phyloP scores from a whole-genome alignment of 805 yeast genomes.

The Candida xiaguanensis region DNA sequence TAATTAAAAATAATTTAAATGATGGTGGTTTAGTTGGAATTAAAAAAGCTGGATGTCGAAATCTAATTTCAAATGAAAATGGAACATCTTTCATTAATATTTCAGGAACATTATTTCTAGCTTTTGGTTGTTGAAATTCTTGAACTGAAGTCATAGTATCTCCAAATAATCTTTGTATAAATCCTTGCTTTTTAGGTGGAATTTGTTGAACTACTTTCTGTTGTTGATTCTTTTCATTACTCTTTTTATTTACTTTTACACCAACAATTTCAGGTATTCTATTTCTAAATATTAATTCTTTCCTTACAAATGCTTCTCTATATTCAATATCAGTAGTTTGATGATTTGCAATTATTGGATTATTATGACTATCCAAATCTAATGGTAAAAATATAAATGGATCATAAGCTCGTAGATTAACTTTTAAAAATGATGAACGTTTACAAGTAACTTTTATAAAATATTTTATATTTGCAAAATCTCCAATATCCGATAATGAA shows the following conservation, averaged over 20 bases:
- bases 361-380: conserved; percentile 28
- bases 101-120: conserved; percentile 13
- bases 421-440: conserved; percentile 44
- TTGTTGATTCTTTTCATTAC: conserved; percentile 15
- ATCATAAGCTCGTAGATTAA: conserved; percentile 43
- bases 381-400: conserved; percentile 56
- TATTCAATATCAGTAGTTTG: conserved; percentile 23
- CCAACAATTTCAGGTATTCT: conserved; percentile 45
- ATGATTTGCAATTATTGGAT: conserved; percentile 16
- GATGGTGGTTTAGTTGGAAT: conserved; percentile 41
- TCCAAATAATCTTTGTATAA: conserved; percentile 24
- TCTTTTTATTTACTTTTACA: conserved; percentile 18
- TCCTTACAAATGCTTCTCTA: conserved; percentile 43
- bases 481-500: conserved; percentile 27
- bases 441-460: conserved; percentile 61
- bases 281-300: conserved; percentile 33
- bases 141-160: conserved; percentile 7
- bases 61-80: conserved; percentile 46
- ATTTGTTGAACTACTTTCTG: conserved; percentile 20
- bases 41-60: conserved; percentile 44
- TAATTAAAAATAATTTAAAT: conserved; percentile 28
- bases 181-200: conserved; percentile 20
- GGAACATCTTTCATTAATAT: conserved; percentile 34
- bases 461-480: conserved; percentile 43
- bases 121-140: conserved; percentile 12